A percentile compares a stretch with the other conserved stretches of the same genome.
Evolutionary conservation across 352 stramenopile genomes (phyloP).

Genomic region (Pilasporangium apinafurcum): DNA sequence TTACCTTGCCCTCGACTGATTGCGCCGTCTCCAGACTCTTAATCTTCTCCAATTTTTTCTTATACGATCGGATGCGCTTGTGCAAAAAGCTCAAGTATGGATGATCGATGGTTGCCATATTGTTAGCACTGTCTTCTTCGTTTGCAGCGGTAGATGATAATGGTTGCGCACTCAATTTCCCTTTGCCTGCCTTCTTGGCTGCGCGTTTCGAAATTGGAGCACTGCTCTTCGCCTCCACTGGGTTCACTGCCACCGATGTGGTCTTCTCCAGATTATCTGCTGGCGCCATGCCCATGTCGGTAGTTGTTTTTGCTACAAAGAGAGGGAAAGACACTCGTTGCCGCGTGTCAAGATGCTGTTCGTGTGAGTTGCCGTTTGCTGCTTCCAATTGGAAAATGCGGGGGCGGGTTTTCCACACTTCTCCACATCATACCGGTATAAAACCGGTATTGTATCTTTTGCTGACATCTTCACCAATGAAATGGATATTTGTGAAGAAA

Average conservation of each 20-base stretch:
- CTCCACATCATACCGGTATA: too few species aligned
- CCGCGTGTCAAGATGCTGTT: too few species aligned
- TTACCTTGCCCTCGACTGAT: slow-evolving; percentile 37
- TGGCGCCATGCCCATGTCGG: not conserved
- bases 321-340: too few species aligned
- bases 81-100: slow-evolving; percentile 78
- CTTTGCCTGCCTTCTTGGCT: slow-evolving; percentile 24
- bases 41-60: slow-evolving; percentile 87
- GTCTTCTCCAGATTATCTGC: slow-evolving; percentile 1
- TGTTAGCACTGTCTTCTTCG: slow-evolving; percentile 24
- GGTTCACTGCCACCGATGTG: not conserved
- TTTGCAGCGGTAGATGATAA: too few species aligned
- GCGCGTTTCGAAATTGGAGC: slow-evolving; percentile 14
- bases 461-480: too few species aligned
- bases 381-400: too few species aligned
- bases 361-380: too few species aligned
- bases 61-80: slow-evolving; percentile 75
- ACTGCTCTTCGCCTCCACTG: not conserved
- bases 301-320: too few species aligned
- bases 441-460: too few species aligned
- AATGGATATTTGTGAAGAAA: too few species aligned
- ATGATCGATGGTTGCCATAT: slow-evolving; percentile 48
- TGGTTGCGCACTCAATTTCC: slow-evolving; percentile 12
- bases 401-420: too few species aligned
- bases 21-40: slow-evolving; percentile 44